These are phyloP conservation scores for Citrus glauca DNA, from an alignment of 345 rosid genomes.

Conservation along the genomic window DNA sequence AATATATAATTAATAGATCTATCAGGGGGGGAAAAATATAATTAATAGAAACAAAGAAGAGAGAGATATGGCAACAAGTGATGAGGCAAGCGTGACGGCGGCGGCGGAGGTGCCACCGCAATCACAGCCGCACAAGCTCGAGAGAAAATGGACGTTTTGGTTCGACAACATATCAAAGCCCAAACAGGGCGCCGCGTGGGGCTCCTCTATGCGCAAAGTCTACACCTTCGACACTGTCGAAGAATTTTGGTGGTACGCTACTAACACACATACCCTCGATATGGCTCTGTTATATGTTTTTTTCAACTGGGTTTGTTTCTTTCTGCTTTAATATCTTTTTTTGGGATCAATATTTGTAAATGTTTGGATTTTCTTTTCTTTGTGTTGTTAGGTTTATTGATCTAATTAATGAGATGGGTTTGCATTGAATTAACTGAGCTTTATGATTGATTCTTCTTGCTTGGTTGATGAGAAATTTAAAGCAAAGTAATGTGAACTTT, in stretches of 20 bases:
- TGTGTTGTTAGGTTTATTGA: background rate
- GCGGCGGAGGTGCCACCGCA: conserved; percentile 40
- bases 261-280: background rate
- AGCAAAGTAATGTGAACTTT: background rate
- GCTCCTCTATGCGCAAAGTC: conserved; percentile 66
- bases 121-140: conserved; percentile 55
- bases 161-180: conserved; percentile 75
- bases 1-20: too few relatives aligned
- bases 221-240: conserved; percentile 89
- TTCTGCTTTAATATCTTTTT: background rate
- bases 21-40: too few relatives aligned
- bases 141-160: conserved; percentile 94
- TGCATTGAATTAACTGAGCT: too few relatives aligned
- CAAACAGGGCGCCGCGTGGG: conserved; percentile 88
- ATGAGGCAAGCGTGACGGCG: conserved; percentile 25
- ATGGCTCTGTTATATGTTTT: background rate
- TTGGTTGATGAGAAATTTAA: background rate
- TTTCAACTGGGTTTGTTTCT: background rate
- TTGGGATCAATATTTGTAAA: background rate
- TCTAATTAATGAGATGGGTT: background rate
- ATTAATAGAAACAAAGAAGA: background rate
- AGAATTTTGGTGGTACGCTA: conserved; percentile 81
- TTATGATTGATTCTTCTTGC: background rate
- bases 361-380: background rate
- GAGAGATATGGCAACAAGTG: conserved; percentile 30